phyloP scores from a whole-genome alignment of 139 green algal species.

The Spirogloea muscicola region DNA sequence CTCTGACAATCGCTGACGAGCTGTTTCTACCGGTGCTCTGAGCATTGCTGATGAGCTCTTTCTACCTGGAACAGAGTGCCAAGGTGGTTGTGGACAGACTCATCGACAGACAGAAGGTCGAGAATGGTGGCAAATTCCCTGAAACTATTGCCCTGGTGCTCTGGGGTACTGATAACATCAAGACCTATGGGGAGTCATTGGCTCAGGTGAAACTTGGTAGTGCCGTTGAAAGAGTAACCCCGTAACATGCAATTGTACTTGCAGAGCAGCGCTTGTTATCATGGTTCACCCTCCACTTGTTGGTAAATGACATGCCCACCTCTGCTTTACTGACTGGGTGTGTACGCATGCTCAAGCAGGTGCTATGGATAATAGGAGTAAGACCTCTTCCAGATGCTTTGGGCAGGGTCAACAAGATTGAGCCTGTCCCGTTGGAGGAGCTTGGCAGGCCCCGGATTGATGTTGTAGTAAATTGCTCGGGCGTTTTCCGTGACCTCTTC shows the following conservation, averaged over 20 bases:
- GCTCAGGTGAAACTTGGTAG: too few relatives aligned
- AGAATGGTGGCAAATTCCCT: slow-evolving; percentile 88
- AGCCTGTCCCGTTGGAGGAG: slow-evolving; percentile 97
- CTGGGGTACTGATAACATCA: slow-evolving; percentile 99
- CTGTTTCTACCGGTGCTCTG: too few relatives aligned
- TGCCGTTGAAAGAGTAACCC: too few relatives aligned
- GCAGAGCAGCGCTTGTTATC: too few relatives aligned
- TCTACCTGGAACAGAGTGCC: too few relatives aligned
- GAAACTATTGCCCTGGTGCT: slow-evolving; percentile 97
- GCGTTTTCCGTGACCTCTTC: slow-evolving; percentile 98
- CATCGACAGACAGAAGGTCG: slow-evolving; percentile 80
- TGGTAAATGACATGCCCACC: too few relatives aligned
- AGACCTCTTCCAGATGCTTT: slow-evolving; percentile 88
- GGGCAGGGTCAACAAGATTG: slow-evolving; percentile 98
- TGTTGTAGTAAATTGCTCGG: slow-evolving; percentile 99
- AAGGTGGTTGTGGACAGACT: slow-evolving; percentile 86
- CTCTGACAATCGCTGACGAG: too few relatives aligned
- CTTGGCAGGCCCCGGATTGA: slow-evolving; percentile 90
- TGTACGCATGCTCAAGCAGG: too few relatives aligned
- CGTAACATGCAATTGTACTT: too few relatives aligned
- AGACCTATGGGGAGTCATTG: slow-evolving; percentile 98
- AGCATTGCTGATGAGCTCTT: too few relatives aligned
- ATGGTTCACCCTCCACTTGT: too few relatives aligned
- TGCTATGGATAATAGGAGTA: slow-evolving; percentile 93
- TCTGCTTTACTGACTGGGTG: too few relatives aligned